Evolutionary conservation across 495 filamentous ascomycete species (phyloP), one percentile per base, ranked within the genome.

Genomic region (Penicillium ucsense): DNA sequence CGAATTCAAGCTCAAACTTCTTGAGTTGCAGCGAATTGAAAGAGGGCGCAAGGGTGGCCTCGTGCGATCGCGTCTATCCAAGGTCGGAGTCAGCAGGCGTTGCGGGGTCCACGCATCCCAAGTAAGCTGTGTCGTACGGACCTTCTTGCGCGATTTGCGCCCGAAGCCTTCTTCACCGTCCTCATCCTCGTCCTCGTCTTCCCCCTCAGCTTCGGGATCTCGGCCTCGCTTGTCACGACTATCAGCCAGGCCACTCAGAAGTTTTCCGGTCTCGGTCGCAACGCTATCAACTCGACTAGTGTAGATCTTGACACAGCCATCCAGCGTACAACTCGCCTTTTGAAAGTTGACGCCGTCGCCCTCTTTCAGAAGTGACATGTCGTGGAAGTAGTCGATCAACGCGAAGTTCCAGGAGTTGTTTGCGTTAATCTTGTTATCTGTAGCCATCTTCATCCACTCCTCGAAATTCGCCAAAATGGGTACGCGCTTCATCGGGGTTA

Each of bases 361-460:
- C 60, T 97, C 94, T 60, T 91, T 92, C 29, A 99, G 75, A 34
- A 99, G 69, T 4, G 89, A 95, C 94, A 99, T 96, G 57, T 99
- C 92, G 58, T 99, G 90, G 60, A 99, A 99, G 64, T 99, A 99
- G 64, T 99, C 92, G 61, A 99, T 99, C 5, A 99, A 78, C 3
- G 92, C 92, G 66, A 99, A 96, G 59, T 97, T 96, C 92, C 92
- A 99, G 11, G 92, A 96, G 65, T 99, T 99, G 28, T 86, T 82
- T 37, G 92, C 94, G 61, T 97, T 99, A 70, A 99, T 99, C 75
- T 99, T 99, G 74, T 99, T 99, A 72, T 99, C 92, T 27, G 91
- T 97, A 7, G 94, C 94, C 88, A 97, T 90, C 78, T 97, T 99
- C 94, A 99, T 97, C 92, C 92, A 97, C 61, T 99, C 94, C 65